phyloP scores from a whole-genome alignment of 2,329 filamentous ascomycete genomes.

The Ophiostoma australiae region DNA sequence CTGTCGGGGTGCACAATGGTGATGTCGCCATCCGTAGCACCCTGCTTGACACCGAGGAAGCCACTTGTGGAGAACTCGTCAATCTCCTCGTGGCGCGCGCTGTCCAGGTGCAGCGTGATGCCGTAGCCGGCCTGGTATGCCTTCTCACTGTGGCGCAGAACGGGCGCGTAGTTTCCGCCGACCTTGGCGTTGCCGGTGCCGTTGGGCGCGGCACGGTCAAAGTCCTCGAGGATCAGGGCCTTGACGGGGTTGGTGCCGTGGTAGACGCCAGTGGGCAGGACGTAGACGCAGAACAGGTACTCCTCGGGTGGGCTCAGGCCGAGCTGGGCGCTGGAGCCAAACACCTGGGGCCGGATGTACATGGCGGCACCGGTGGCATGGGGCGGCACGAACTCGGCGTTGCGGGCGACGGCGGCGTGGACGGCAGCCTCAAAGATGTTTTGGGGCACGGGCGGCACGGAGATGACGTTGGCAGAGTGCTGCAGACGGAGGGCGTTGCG shows the following conservation, averaged over 20 bases:
- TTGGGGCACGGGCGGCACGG: constrained; percentile 73
- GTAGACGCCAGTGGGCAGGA: constrained; percentile 88
- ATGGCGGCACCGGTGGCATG: constrained; percentile 83
- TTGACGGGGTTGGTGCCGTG: constrained; percentile 86
- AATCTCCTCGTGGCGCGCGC: constrained; percentile 73
- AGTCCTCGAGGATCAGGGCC: constrained; percentile 82
- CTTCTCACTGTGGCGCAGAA: constrained; percentile 79
- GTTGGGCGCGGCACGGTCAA: constrained; percentile 87
- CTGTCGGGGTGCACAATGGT: constrained; percentile 85
- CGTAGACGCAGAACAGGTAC: constrained; percentile 86
- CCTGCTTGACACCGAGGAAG: constrained; percentile 70
- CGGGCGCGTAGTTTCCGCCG: constrained; percentile 92
- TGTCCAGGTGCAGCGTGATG: constrained; percentile 94
- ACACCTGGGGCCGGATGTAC: constrained; percentile 86
- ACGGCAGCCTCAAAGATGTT: constrained; percentile 71
- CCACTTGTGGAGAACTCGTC: constrained; percentile 96
- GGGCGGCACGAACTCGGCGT: constrained; percentile 86
- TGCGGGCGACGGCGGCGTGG: constrained; percentile 75
- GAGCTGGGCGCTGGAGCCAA: constrained; percentile 81
- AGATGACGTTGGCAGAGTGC: constrained; percentile 76
- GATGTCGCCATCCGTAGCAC: constrained; percentile 47
- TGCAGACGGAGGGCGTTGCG: constrained; percentile 81
- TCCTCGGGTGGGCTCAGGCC: constrained; percentile 83
- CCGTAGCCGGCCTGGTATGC: constrained; percentile 75
- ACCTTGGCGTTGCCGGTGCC: constrained; percentile 91